These are phyloP conservation scores for Pestalotiopsis sp. DNA, from an alignment of 2,329 filamentous ascomycete genomes.

Conservation along the genomic window DNA sequence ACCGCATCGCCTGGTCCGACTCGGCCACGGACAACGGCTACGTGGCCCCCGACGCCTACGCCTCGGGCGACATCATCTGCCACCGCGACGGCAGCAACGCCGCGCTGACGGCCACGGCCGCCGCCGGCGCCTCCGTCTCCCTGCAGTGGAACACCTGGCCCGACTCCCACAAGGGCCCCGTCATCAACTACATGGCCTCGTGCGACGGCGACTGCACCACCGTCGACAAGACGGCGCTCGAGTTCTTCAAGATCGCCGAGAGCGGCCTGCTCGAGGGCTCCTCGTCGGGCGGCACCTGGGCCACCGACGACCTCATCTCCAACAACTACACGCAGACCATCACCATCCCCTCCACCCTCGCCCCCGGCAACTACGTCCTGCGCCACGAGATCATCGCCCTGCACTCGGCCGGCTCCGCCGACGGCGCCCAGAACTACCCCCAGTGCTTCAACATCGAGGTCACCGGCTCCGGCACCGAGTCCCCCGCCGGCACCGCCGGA, in stretches of 20 bases:
- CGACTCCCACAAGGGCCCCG: constrained; percentile 49
- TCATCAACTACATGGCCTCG: constrained; percentile 37
- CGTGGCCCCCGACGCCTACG: constrained; percentile 13
- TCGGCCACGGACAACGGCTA: constrained; percentile 36
- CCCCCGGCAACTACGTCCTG: constrained; percentile 49
- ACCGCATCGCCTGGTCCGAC: constrained; percentile 33
- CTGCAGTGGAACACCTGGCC: constrained; percentile 70
- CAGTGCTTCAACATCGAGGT: constrained; percentile 60
- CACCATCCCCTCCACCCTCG: constrained; percentile 45
- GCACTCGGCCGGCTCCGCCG: constrained; percentile 38
- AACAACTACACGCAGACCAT: constrained; percentile 48
- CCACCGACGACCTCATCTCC: constrained; percentile 31
- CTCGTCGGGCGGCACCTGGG: constrained; percentile 13
- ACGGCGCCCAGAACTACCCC: constrained; percentile 50
- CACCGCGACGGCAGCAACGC: constrained; percentile 37
- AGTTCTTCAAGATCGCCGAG: constrained; percentile 34
- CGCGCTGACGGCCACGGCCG: constrained; percentile 35
- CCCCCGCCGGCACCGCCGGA: constrained; percentile 48
- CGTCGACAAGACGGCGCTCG: constrained; percentile 31
- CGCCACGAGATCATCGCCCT: constrained; percentile 53
- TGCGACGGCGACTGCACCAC: constrained; percentile 32
- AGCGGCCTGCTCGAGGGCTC: constrained; percentile 27
- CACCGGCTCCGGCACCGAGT: constrained; percentile 50
- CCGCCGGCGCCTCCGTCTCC: constrained; percentile 60
- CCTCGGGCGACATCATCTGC: constrained; percentile 33